phyloP scores from a whole-genome alignment of 2,329 filamentous ascomycete species.

The Metarhizium guizhouense region DNA sequence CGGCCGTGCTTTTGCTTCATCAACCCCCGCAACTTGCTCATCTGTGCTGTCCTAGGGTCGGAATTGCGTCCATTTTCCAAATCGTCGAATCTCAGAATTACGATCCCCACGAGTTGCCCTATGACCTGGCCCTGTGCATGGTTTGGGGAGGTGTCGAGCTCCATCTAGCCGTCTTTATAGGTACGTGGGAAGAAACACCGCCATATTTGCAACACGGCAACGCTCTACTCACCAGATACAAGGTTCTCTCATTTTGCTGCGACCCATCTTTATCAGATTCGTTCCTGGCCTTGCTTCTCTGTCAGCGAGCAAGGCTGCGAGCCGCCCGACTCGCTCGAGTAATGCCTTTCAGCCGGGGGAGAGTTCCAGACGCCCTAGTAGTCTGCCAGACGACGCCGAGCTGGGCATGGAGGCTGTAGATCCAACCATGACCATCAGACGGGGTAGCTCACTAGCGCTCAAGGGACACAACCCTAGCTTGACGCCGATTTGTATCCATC shows the following conservation, averaged over 20 bases:
- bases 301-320: not conserved
- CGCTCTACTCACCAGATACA: not conserved
- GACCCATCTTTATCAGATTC: not conserved
- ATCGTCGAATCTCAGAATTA: conserved; percentile 15
- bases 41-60: conserved; percentile 12
- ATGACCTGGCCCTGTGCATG: conserved; percentile 17
- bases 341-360: not conserved
- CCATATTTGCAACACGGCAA: too few relatives aligned
- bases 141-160: conserved; percentile 21
- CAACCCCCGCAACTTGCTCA: not conserved
- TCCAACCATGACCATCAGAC: not conserved
- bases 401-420: not conserved
- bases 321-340: not conserved
- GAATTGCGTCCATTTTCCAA: conserved; percentile 18
- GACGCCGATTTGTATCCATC: not conserved
- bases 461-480: not conserved
- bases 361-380: not conserved
- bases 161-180: conserved; percentile 19
- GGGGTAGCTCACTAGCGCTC: not conserved
- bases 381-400: not conserved
- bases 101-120: conserved; percentile 14
- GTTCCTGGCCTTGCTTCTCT: not conserved
- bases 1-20: not conserved
- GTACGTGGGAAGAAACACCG: conserved; percentile 7
- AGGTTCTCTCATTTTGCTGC: not conserved